These are phyloP conservation scores for Phyllosticta citrichinensis DNA, from an alignment of 2,329 filamentous ascomycete species.

Conservation along the genomic window DNA sequence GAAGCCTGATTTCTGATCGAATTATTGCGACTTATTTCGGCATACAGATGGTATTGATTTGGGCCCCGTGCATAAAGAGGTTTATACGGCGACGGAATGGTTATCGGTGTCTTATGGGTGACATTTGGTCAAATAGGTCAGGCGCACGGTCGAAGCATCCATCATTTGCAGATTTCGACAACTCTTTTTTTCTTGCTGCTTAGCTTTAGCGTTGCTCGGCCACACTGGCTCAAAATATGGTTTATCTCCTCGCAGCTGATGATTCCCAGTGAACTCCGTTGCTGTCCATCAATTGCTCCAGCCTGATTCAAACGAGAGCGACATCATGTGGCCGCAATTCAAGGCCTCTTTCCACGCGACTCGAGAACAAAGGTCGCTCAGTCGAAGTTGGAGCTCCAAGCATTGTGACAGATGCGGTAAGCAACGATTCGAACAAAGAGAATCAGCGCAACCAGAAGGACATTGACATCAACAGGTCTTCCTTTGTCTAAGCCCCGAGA, in stretches of 20 bases:
- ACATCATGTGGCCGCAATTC: not conserved
- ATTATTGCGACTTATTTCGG: not conserved
- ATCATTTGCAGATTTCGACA: not conserved
- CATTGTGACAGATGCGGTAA: too few species aligned
- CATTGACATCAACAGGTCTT: too few species aligned
- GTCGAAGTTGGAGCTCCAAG: too few species aligned
- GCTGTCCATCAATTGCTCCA: not conserved
- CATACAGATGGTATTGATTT: not conserved
- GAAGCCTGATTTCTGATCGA: slow-evolving; percentile 48
- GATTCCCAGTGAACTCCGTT: not conserved
- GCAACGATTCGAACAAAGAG: too few species aligned
- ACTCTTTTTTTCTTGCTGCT: not conserved
- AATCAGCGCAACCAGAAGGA: too few species aligned
- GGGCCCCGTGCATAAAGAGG: not conserved
- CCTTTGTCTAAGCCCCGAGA: too few species aligned
- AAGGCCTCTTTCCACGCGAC: too few species aligned
- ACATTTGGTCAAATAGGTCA: not conserved
- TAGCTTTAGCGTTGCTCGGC: not conserved
- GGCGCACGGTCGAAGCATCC: not conserved
- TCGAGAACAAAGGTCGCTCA: too few species aligned
- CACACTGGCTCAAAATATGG: not conserved
- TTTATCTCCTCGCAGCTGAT: not conserved
- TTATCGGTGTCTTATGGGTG: not conserved
- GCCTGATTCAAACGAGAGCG: not conserved
- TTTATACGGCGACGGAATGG: not conserved